phyloP scores from a whole-genome alignment of 768 basidiomycete genomes.

The Pulveroboletus ravenelii region DNA sequence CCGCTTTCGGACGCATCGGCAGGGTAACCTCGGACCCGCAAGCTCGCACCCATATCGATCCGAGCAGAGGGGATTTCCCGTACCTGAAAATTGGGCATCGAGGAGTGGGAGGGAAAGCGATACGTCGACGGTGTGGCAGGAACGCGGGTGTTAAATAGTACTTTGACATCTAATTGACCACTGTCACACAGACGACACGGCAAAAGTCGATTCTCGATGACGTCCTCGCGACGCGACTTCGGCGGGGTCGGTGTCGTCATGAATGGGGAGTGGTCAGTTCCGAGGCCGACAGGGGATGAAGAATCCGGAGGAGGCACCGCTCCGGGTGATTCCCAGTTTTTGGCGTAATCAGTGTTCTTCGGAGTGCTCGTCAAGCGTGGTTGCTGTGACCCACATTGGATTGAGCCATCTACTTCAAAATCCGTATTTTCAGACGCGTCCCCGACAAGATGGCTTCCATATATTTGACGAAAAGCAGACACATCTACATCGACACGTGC shows the following conservation, averaged over 20 bases:
- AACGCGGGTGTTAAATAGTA: not conserved
- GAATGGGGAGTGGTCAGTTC: not conserved
- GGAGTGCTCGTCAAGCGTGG: not conserved
- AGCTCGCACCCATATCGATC: not conserved
- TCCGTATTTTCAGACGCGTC: not conserved
- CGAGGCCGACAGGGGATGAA: conserved; percentile 15
- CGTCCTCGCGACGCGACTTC: not conserved
- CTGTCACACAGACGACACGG: not conserved
- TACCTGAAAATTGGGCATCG: not conserved
- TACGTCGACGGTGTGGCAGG: not conserved
- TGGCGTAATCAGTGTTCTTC: conserved; percentile 2
- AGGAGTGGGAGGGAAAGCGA: not conserved
- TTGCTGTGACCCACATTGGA: conserved; percentile 2
- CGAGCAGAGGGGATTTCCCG: not conserved
- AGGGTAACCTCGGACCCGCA: not conserved
- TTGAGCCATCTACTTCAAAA: not conserved
- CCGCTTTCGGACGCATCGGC: not conserved
- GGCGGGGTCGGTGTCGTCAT: not conserved
- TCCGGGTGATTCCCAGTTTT: conserved; percentile 4
- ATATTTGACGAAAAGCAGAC: not conserved
- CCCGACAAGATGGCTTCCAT: not conserved
- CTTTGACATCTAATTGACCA: too few relatives aligned
- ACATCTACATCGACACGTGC: not conserved
- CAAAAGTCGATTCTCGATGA: not conserved
- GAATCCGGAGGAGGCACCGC: conserved; percentile 17